A percentile compares a stretch with the other conserved stretches of the same genome.
These are phyloP conservation scores for Ogataea haglerorum DNA, from an alignment of 805 yeast species.

Conservation along the genomic window DNA sequence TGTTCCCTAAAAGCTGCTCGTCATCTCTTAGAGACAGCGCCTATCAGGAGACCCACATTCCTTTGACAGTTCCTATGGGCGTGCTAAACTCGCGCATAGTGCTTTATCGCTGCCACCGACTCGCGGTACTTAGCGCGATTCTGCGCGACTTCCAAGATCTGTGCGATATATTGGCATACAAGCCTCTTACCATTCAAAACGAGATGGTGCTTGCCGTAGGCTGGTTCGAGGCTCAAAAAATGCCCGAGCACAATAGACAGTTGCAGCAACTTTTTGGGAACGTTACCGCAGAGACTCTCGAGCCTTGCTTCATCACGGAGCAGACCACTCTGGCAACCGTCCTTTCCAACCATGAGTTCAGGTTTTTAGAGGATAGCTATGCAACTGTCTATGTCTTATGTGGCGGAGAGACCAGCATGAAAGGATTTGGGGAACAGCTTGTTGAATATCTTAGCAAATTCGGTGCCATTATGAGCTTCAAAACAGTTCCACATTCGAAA, in stretches of 20 bases:
- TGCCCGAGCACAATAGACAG: slow-evolving; percentile 17
- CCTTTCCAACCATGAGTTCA: slow-evolving; percentile 19
- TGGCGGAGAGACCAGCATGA: slow-evolving; percentile 2
- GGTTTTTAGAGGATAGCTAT: slow-evolving; percentile 23
- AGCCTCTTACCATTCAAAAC: slow-evolving; percentile 5
- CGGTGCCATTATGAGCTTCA: slow-evolving; percentile 23
- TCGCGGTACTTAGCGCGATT: slow-evolving; percentile 10
- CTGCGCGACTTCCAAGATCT: slow-evolving; percentile 12
- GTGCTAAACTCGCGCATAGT: slow-evolving; percentile 15
- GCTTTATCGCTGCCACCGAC: slow-evolving; percentile 12
- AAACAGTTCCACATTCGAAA: slow-evolving; percentile 7
- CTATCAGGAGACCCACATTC: neutral
- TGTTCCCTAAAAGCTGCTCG: neutral
- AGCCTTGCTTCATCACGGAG: slow-evolving; percentile 6
- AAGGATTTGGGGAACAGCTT: slow-evolving; percentile 16
- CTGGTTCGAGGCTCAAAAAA: slow-evolving; percentile 30
- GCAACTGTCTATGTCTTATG: slow-evolving; percentile 20
- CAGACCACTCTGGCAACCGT: slow-evolving; percentile 12
- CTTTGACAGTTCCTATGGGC: neutral
- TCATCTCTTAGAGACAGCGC: neutral
- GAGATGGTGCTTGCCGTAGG: slow-evolving; percentile 21
- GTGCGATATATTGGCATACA: slow-evolving; percentile 17
- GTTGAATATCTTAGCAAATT: slow-evolving; percentile 20
- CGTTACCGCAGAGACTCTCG: slow-evolving; percentile 6
- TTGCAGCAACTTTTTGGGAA: slow-evolving; percentile 15